Percentiles rank a stretch among this genome's conserved stretches.
These are phyloP conservation scores for Salix purpurea DNA, from an alignment of 345 rosid species.

Conservation along the genomic window DNA sequence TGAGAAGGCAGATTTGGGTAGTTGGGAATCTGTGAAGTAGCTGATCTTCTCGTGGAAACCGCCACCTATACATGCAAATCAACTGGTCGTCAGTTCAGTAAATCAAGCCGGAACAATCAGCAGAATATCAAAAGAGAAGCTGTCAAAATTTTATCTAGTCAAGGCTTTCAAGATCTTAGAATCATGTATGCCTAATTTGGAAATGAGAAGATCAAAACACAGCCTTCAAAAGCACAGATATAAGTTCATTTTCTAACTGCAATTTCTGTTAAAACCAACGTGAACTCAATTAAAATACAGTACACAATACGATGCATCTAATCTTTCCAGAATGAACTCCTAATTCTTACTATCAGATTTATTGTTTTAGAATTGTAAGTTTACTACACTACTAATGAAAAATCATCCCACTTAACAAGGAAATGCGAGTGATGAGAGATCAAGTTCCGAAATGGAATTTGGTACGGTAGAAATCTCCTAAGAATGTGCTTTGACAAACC, in stretches of 20 bases:
- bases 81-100: background rate
- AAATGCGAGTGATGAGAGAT: background rate
- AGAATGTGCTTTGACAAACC: conserved; percentile 35
- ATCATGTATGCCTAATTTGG: background rate
- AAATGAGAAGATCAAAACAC: background rate
- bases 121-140: background rate
- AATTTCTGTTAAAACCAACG: background rate
- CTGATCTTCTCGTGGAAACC: conserved; percentile 80
- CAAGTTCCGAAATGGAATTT: background rate
- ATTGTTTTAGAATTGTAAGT: background rate
- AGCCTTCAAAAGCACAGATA: no score
- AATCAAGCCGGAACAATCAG: background rate
- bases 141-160: background rate
- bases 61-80: conserved; percentile 52
- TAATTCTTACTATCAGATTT: background rate
- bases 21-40: conserved; percentile 88
- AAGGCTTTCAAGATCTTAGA: background rate
- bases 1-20: conserved; percentile 95
- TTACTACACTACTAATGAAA: background rate
- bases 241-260: background rate
- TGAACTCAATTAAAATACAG: no score
- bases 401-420: background rate
- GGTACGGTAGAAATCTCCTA: background rate
- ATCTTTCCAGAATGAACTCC: background rate
- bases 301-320: background rate